A percentile compares a stretch with the other conserved stretches of the same genome.
Evolutionary conservation across 2,329 filamentous ascomycete species (phyloP).

Genomic region (Cladosporium phlei): DNA sequence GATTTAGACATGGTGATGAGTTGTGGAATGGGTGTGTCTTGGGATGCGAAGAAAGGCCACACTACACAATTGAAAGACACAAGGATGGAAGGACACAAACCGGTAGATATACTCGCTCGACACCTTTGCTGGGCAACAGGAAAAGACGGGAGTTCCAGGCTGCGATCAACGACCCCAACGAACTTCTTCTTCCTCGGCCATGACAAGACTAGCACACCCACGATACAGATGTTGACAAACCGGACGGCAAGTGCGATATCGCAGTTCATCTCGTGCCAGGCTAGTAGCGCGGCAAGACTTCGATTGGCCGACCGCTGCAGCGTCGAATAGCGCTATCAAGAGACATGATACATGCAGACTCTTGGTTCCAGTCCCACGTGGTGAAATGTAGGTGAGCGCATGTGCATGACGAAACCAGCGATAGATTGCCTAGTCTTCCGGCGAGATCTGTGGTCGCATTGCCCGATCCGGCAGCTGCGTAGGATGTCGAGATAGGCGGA

Average conservation of each 20-base stretch:
- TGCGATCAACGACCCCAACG: too few species aligned
- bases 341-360: too few species aligned
- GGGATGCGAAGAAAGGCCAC: too few species aligned
- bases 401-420: conserved; percentile 6
- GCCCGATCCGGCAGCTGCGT: conserved; percentile 5
- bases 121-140: too few species aligned
- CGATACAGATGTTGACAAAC: neutral
- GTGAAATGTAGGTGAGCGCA: too few species aligned
- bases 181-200: neutral
- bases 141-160: too few species aligned
- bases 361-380: too few species aligned
- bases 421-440: neutral
- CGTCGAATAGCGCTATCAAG: conserved; percentile 1
- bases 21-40: too few species aligned
- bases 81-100: too few species aligned
- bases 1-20: neutral
- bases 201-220: neutral
- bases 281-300: neutral
- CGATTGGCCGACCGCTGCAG: neutral
- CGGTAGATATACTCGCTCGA: too few species aligned
- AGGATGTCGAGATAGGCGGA: conserved; percentile 5
- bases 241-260: neutral
- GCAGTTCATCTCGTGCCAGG: too few species aligned
- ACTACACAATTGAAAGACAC: too few species aligned
- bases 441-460: conserved; percentile 1